Conservation (phyloP, 73 alveolate genomes). For the Uronychia binucleata region DNA sequence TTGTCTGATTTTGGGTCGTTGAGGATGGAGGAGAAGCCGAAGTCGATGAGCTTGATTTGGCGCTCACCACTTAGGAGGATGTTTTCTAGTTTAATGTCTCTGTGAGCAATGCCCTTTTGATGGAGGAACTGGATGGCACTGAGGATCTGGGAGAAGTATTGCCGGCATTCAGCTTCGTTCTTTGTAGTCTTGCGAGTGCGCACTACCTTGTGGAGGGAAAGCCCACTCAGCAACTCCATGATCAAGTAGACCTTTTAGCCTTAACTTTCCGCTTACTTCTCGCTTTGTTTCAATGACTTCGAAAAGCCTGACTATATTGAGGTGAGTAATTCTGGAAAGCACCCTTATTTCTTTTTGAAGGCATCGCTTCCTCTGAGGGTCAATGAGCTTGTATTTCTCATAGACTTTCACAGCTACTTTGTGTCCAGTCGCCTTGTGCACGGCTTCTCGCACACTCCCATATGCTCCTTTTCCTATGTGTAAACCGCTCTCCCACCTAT, state of each 20-base stretch:
- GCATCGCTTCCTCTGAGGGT: constrained; percentile 65
- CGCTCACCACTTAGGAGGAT: constrained; percentile 34
- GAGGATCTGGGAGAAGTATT: constrained; percentile 50
- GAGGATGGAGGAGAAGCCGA: constrained; percentile 58
- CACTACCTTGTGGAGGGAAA: neutral
- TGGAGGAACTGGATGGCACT: constrained; percentile 71
- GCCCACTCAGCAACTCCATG: constrained; percentile 48
- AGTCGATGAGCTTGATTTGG: constrained; percentile 46
- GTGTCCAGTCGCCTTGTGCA: constrained; percentile 74
- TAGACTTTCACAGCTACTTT: constrained; percentile 73
- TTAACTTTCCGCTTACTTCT: neutral
- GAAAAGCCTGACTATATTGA: constrained; percentile 79
- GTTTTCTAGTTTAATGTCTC: constrained; percentile 78
- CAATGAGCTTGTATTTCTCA: constrained; percentile 70
- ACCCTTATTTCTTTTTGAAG: constrained; percentile 67
- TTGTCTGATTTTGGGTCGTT: constrained; percentile 6
- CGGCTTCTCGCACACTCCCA: constrained; percentile 87
- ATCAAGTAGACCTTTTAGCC: constrained; percentile 53
- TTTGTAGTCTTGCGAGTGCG: neutral
- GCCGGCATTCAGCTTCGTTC: neutral
- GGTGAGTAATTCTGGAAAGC: constrained; percentile 75
- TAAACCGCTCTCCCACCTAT: no score
- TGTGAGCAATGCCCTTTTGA: constrained; percentile 39
- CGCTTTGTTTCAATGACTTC: constrained; percentile 82
- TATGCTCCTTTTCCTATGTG: constrained; percentile 93